A percentile compares a stretch with the other conserved stretches of the same genome.
phyloP scores from a whole-genome alignment of 179 eudicot species.

The Gypsophila paniculata region DNA sequence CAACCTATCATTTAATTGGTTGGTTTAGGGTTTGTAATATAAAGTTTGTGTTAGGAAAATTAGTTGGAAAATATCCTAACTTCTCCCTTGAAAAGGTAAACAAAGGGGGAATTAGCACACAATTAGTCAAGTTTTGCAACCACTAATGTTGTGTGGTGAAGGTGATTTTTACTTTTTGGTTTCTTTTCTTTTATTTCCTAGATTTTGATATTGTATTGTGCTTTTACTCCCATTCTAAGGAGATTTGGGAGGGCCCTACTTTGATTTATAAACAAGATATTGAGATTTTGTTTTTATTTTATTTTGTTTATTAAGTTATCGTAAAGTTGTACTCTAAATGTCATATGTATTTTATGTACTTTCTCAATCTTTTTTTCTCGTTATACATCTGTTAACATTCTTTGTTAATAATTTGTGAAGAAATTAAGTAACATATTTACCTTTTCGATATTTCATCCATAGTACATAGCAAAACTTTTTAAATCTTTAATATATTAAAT shows the following conservation, averaged over 20 bases:
- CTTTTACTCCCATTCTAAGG: slow-evolving; percentile 40
- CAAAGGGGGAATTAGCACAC: slow-evolving; percentile 29
- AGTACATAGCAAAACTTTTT: too few relatives aligned
- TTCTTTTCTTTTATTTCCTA: slow-evolving; percentile 1
- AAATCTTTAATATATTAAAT: too few relatives aligned
- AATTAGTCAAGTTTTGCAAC: slow-evolving; percentile 33
- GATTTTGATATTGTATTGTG: slow-evolving; percentile 29
- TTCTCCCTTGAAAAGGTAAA: slow-evolving; percentile 41
- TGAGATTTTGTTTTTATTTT: slow-evolving; percentile 14
- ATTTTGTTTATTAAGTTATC: background rate
- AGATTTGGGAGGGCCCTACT: slow-evolving; percentile 48
- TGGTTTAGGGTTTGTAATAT: slow-evolving; percentile 36
- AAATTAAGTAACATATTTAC: too few relatives aligned
- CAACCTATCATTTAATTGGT: slow-evolving; percentile 36
- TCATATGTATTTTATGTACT: too few relatives aligned
- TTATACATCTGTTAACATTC: too few relatives aligned
- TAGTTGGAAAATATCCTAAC: slow-evolving; percentile 39
- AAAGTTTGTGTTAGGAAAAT: slow-evolving; percentile 41
- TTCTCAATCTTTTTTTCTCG: too few relatives aligned
- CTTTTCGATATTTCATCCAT: too few relatives aligned
- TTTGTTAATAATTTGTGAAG: too few relatives aligned
- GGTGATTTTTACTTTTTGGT: slow-evolving; percentile 24
- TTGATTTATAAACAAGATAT: slow-evolving; percentile 38
- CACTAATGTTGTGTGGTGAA: slow-evolving; percentile 30
- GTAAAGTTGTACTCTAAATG: too few relatives aligned